These are phyloP conservation scores for Cryphonectria parasitica DNA, from an alignment of 2,329 filamentous ascomycete species.

Conservation along the genomic window DNA sequence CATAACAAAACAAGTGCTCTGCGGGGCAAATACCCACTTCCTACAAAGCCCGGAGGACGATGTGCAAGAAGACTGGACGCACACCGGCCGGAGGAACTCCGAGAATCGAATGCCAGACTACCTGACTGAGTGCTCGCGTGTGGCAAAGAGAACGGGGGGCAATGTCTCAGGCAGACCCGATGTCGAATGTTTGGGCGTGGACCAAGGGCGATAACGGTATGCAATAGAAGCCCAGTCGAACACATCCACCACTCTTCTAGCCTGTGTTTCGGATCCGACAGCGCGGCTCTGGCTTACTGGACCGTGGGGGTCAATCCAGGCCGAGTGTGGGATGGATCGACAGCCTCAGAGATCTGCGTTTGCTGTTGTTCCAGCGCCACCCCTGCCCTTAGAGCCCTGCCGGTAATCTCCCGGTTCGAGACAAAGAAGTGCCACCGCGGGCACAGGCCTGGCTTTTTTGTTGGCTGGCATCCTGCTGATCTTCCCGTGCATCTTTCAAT, in stretches of 20 bases:
- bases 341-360: neutral
- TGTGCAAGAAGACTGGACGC: neutral
- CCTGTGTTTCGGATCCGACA: conserved; percentile 24
- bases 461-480: neutral
- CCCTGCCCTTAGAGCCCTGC: neutral
- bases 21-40: conserved; percentile 8
- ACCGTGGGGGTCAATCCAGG: conserved; percentile 26
- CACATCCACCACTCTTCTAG: conserved; percentile 15
- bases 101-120: neutral
- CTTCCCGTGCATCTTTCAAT: neutral
- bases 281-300: conserved; percentile 27
- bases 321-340: conserved; percentile 19
- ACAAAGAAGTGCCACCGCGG: neutral
- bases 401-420: conserved; percentile 6
- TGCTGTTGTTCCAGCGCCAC: conserved; percentile 11
- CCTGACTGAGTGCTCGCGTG: neutral
- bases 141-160: neutral
- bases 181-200: neutral
- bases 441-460: neutral
- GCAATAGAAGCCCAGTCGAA: conserved; percentile 8
- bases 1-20: neutral
- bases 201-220: neutral
- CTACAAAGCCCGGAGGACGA: neutral
- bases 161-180: neutral
- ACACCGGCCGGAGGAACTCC: neutral